A percentile compares a stretch with the other conserved stretches of the same genome.
phyloP scores from a whole-genome alignment of 306 rosid species.

The Hippophae rhamnoides region DNA sequence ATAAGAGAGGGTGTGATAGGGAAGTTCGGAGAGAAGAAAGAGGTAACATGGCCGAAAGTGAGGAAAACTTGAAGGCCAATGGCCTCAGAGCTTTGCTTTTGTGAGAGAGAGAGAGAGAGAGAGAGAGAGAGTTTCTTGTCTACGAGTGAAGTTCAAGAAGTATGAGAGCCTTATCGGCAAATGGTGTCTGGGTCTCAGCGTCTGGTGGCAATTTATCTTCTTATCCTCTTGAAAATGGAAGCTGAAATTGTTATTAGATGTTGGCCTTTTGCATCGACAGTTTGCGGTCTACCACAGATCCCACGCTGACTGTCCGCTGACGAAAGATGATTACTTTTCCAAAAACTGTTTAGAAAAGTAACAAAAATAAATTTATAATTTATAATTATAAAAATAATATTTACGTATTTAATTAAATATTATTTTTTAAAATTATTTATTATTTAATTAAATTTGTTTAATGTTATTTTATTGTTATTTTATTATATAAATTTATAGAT shows the following conservation, averaged over 20 bases:
- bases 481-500: no score
- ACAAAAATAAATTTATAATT: no score
- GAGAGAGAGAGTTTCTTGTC: background rate
- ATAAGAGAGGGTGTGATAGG: conserved; percentile 16
- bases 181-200: background rate
- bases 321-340: no score
- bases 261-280: no score
- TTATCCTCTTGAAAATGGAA: conserved; percentile 4
- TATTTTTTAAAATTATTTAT: no score
- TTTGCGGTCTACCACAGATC: no score
- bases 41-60: conserved; percentile 34
- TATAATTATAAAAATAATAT: no score
- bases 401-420: no score
- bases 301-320: no score
- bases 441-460: no score
- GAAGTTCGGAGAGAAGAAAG: conserved; percentile 25
- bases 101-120: background rate
- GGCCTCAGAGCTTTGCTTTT: background rate
- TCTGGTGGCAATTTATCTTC: background rate
- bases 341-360: no score
- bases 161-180: conserved; percentile 9
- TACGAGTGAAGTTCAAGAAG: background rate
- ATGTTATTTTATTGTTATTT: no score
- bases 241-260: background rate
- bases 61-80: background rate